phyloP scores from a whole-genome alignment of 306 rosid species.

The Notholithocarpus densiflorus region DNA sequence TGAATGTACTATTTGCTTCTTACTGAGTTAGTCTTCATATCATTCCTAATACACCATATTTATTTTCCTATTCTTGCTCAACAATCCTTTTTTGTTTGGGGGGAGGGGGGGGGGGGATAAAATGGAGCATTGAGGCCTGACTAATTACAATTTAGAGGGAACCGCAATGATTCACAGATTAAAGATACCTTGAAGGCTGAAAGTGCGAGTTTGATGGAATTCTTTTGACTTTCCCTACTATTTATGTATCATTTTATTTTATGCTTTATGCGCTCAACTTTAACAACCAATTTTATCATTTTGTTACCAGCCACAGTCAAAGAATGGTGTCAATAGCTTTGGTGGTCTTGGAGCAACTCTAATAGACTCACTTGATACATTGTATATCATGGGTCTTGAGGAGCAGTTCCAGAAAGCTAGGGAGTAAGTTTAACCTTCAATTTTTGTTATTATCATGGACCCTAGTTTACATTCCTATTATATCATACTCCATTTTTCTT shows the following conservation, averaged over 20 bases:
- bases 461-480: slow-evolving; percentile 1
- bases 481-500: slow-evolving; percentile 23
- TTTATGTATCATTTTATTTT: neutral
- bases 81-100: neutral
- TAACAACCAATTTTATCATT: slow-evolving; percentile 24
- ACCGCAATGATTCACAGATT: neutral
- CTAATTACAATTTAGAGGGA: neutral
- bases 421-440: slow-evolving; percentile 66
- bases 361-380: slow-evolving; percentile 91
- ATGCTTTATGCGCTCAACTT: neutral
- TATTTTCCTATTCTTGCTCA: neutral
- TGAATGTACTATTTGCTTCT: neutral
- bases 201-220: neutral
- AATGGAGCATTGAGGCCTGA: neutral
- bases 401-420: slow-evolving; percentile 84
- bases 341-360: slow-evolving; percentile 99
- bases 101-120: too few species aligned
- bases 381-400: slow-evolving; percentile 92
- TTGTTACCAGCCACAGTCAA: slow-evolving; percentile 81
- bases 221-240: neutral
- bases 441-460: neutral
- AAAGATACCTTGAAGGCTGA: neutral
- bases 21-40: neutral
- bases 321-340: slow-evolving; percentile 90
- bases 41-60: neutral